These are phyloP conservation scores for Penicillium samsonianum DNA, from an alignment of 495 filamentous ascomycete species.

Conservation along the genomic window DNA sequence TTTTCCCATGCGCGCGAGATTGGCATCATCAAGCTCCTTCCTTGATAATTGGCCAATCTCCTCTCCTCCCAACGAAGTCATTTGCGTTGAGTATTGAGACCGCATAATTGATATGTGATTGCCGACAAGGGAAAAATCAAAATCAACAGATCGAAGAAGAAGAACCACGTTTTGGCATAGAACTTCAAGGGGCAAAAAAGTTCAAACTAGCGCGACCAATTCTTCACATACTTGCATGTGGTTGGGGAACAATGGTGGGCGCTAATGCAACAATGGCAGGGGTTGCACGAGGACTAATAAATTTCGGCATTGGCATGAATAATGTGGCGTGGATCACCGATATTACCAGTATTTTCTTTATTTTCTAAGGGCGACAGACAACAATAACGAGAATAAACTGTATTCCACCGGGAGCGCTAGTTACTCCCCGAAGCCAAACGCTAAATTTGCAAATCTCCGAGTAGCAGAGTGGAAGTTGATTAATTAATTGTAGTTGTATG, in stretches of 20 bases:
- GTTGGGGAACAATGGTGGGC: not conserved
- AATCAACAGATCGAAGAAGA: not conserved
- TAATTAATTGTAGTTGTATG: no score
- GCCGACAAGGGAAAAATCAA: constrained; percentile 4
- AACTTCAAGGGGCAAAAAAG: not conserved
- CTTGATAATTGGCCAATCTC: constrained; percentile 20
- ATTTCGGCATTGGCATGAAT: not conserved
- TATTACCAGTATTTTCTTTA: no score
- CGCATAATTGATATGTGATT: constrained; percentile 11
- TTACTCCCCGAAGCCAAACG: no score
- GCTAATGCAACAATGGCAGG: constrained; percentile 1
- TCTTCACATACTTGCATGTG: constrained; percentile 5
- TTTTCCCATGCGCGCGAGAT: constrained; percentile 52
- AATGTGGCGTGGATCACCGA: not conserved
- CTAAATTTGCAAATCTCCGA: no score
- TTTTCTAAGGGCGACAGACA: no score
- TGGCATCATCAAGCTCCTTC: constrained; percentile 39
- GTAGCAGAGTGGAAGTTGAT: no score
- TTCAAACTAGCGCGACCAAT: constrained; percentile 1
- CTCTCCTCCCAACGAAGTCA: constrained; percentile 11
- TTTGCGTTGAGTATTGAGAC: constrained; percentile 20
- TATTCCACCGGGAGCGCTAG: no score
- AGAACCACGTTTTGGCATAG: not conserved
- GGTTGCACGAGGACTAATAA: not conserved
- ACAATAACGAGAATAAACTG: no score